Percentiles rank a stretch among this genome's conserved stretches.
Evolutionary conservation across 2,329 filamentous ascomycete genomes (phyloP).

Genomic region (Tolypocladium sp.): DNA sequence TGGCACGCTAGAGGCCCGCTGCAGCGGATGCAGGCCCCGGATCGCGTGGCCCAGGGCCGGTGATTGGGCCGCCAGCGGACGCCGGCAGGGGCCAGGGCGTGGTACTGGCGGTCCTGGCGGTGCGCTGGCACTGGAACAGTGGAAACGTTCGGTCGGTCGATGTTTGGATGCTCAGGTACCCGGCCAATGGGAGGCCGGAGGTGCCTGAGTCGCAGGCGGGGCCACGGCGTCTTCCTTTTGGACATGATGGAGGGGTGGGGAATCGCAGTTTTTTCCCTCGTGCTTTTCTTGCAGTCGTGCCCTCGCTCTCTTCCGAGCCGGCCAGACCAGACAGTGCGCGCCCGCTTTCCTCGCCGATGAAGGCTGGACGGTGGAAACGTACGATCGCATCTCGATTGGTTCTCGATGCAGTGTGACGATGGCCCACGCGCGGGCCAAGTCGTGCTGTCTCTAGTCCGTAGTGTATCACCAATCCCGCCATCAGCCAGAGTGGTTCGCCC

Average conservation of each 20-base stretch:
- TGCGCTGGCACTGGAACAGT: not conserved
- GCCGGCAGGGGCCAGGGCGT: not conserved
- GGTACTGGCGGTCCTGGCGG: not conserved
- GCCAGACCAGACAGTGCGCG: not conserved
- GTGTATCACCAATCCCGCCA: not conserved
- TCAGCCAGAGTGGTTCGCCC: not conserved
- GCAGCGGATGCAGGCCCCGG: not conserved
- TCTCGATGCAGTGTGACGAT: not conserved
- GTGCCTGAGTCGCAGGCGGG: conserved; percentile 12
- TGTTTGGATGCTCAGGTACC: conserved; percentile 13
- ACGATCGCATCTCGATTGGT: not conserved
- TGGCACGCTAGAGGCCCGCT: not conserved
- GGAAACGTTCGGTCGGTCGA: not conserved
- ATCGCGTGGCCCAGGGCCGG: not conserved
- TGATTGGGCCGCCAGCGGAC: not conserved
- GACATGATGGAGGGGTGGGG: not conserved
- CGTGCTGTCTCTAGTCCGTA: not conserved
- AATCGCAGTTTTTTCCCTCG: not conserved
- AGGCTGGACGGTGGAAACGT: not conserved
- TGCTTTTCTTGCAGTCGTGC: not conserved
- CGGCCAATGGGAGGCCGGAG: conserved; percentile 15
- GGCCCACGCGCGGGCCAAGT: not conserved
- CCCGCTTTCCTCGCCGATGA: not conserved
- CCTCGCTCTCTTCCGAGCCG: not conserved
- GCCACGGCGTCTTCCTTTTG: not conserved